phyloP scores from a whole-genome alignment of 768 basidiomycete genomes.

The Calocera cornea region DNA sequence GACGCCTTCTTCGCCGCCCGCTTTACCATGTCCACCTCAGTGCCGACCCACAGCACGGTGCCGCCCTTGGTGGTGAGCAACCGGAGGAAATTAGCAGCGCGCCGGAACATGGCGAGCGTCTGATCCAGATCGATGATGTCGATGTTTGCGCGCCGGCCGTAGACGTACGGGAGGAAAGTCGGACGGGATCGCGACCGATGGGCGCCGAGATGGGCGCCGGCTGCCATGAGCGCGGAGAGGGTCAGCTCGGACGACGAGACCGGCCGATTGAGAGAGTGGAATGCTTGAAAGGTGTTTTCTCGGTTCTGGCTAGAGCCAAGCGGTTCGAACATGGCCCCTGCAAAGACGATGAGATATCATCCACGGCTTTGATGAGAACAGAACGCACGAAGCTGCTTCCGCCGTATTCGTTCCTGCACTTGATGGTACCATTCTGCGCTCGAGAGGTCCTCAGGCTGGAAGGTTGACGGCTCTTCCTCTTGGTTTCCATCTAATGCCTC shows the following conservation, averaged over 20 bases:
- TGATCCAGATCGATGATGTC: slow-evolving; percentile 92
- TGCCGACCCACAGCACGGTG: slow-evolving; percentile 80
- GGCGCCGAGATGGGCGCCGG: slow-evolving; percentile 92
- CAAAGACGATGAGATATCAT: background rate
- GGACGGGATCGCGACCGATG: slow-evolving; percentile 71
- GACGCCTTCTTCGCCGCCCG: slow-evolving; percentile 71
- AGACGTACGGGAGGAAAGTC: slow-evolving; percentile 82
- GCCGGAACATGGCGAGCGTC: slow-evolving; percentile 79
- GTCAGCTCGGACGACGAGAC: slow-evolving; percentile 48
- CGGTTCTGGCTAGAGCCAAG: slow-evolving; percentile 69
- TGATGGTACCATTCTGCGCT: no score
- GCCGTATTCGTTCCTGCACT: no score
- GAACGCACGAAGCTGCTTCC: background rate
- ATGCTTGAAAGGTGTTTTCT: slow-evolving; percentile 56
- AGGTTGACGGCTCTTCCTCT: no score
- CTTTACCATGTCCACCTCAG: slow-evolving; percentile 31
- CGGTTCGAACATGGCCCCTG: slow-evolving; percentile 49
- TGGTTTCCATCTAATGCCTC: no score
- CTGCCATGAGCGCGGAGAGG: slow-evolving; percentile 76
- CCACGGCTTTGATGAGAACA: background rate
- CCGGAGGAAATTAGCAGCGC: slow-evolving; percentile 77
- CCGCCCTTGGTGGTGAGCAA: slow-evolving; percentile 71
- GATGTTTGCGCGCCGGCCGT: slow-evolving; percentile 78
- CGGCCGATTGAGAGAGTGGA: slow-evolving; percentile 55
- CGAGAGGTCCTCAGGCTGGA: no score